Percentiles rank a stretch among this genome's conserved stretches.
These are phyloP conservation scores for Clonostachys solani DNA, from an alignment of 2,329 filamentous ascomycete species.

Conservation along the genomic window DNA sequence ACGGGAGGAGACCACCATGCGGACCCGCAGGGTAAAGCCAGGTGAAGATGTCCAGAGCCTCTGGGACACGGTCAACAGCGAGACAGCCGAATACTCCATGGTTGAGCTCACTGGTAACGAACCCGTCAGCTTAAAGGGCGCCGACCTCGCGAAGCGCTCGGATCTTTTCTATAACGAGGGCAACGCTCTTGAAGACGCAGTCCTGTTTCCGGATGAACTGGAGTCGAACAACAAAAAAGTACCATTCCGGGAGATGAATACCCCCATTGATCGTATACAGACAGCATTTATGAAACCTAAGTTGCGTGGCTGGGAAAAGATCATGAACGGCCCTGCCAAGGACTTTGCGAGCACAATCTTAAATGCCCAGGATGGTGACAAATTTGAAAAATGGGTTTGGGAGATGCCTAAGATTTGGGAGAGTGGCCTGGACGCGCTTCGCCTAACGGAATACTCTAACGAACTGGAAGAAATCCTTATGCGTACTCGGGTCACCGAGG, in stretches of 20 bases:
- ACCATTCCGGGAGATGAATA: conserved; percentile 13
- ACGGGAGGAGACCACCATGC: conserved; percentile 12
- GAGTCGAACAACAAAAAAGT: conserved; percentile 5
- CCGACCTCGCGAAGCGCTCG: conserved; percentile 1
- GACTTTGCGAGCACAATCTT: too few relatives aligned
- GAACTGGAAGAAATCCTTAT: conserved; percentile 6
- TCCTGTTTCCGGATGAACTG: conserved; percentile 17
- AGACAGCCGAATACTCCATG: too few relatives aligned
- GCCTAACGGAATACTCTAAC: neutral
- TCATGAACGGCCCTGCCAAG: too few relatives aligned
- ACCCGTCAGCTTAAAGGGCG: neutral
- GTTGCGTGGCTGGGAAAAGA: too few relatives aligned
- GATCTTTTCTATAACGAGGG: conserved; percentile 19
- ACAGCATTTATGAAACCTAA: neutral
- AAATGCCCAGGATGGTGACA: too few relatives aligned
- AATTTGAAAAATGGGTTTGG: too few relatives aligned
- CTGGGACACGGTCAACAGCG: conserved; percentile 13
- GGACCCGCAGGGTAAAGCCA: conserved; percentile 13
- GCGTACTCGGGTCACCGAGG: conserved; percentile 2
- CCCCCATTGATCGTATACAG: conserved; percentile 12
- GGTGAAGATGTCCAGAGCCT: conserved; percentile 13
- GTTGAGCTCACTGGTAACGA: too few relatives aligned
- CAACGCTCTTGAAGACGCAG: conserved; percentile 12
- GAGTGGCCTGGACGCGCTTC: conserved; percentile 9
- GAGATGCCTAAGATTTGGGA: conserved; percentile 7